Evolutionary conservation across 2,329 filamentous ascomycete genomes (phyloP).

Genomic region (Fusarium newnesense): DNA sequence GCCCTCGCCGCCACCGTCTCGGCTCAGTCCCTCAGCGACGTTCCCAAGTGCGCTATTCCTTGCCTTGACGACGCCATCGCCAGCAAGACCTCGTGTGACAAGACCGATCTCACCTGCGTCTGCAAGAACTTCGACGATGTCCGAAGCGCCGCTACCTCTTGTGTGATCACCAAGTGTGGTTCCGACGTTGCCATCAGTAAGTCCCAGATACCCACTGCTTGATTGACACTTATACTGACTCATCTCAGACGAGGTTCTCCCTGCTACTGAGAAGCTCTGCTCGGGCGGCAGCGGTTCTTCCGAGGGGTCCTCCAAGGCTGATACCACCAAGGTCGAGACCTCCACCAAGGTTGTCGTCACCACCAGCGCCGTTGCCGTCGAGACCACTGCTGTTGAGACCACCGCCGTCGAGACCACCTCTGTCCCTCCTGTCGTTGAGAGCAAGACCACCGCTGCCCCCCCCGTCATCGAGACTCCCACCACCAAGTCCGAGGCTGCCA

Average conservation of each 20-base stretch:
- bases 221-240: constrained; percentile 25
- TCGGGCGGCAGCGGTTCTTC: constrained; percentile 27
- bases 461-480: constrained; percentile 23
- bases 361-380: background rate
- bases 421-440: constrained; percentile 23
- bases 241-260: constrained; percentile 51
- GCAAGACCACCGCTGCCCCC: constrained; percentile 20
- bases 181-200: constrained; percentile 52
- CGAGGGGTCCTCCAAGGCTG: constrained; percentile 16
- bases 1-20: constrained; percentile 49
- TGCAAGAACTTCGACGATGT: constrained; percentile 49
- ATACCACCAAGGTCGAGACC: constrained; percentile 8
- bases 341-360: constrained; percentile 13
- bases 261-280: constrained; percentile 52
- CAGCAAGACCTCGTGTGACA: constrained; percentile 46
- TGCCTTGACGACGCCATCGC: constrained; percentile 50
- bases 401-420: constrained; percentile 7
- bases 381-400: constrained; percentile 17
- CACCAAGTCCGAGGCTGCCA: constrained; percentile 6
- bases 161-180: constrained; percentile 52
- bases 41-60: constrained; percentile 52
- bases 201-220: constrained; percentile 27
- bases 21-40: constrained; percentile 49
- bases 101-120: constrained; percentile 50
- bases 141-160: constrained; percentile 47